Evolutionary conservation across 2,329 filamentous ascomycete genomes (phyloP).

Genomic region (Sclerotinia borealis): DNA sequence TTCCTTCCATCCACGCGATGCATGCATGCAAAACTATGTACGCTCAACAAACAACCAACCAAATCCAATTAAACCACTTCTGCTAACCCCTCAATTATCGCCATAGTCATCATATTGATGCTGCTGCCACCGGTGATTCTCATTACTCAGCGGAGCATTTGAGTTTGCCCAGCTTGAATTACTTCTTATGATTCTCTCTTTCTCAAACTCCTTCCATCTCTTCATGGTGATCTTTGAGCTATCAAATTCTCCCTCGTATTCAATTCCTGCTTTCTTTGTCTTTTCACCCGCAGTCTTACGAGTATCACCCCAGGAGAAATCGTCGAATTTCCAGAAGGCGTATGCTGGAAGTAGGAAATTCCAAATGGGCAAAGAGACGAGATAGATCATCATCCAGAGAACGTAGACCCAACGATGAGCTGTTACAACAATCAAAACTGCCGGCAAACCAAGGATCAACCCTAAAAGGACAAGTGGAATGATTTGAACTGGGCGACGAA

Average conservation of each 20-base stretch:
- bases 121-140: slow-evolving; percentile 15
- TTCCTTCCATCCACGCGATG: too few species aligned
- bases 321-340: slow-evolving; percentile 99
- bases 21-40: too few species aligned
- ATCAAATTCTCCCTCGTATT: slow-evolving; percentile 93
- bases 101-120: slow-evolving; percentile 26
- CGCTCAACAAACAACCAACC: too few species aligned
- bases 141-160: slow-evolving; percentile 16
- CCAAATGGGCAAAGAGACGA: slow-evolving; percentile 89
- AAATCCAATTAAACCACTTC: too few species aligned
- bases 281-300: slow-evolving; percentile 90
- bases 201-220: slow-evolving; percentile 95
- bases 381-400: slow-evolving; percentile 94
- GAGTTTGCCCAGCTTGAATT: slow-evolving; percentile 19
- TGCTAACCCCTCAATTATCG: slow-evolving; percentile 17
- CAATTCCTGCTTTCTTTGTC: slow-evolving; percentile 78
- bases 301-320: slow-evolving; percentile 98
- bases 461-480: slow-evolving; percentile 86
- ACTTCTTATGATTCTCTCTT: slow-evolving; percentile 42
- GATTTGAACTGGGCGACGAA: slow-evolving; percentile 67
- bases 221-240: slow-evolving; percentile 99
- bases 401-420: slow-evolving; percentile 91
- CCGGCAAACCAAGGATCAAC: slow-evolving; percentile 89
- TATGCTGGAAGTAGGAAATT: slow-evolving; percentile 94
- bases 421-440: slow-evolving; percentile 84